phyloP scores from a whole-genome alignment of 2,329 filamentous ascomycete species.

The Thermothelomyces thermophilus region DNA sequence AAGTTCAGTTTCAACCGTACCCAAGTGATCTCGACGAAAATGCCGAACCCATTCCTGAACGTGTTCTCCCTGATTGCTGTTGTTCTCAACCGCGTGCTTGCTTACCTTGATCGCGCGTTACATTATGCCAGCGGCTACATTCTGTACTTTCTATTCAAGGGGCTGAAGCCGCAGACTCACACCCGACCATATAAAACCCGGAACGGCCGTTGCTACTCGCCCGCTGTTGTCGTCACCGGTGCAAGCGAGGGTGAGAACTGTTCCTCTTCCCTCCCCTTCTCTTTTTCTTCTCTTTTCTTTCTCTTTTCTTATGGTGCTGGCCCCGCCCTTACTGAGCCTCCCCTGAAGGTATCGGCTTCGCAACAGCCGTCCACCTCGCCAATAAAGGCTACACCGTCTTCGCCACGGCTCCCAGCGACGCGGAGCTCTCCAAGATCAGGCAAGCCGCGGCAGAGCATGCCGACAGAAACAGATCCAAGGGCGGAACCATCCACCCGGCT shows the following conservation, averaged over 20 bases:
- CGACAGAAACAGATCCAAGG: neutral
- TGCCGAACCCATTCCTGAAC: neutral
- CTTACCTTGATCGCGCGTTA: constrained; percentile 3
- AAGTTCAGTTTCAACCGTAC: no score
- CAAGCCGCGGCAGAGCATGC: neutral
- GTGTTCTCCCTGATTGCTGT: constrained; percentile 3
- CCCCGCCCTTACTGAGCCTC: neutral
- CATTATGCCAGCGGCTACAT: constrained; percentile 12
- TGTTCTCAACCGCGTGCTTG: constrained; percentile 5
- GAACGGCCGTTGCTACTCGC: constrained; percentile 6
- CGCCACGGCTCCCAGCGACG: constrained; percentile 7
- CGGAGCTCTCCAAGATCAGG: constrained; percentile 3
- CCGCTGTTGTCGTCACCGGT: constrained; percentile 8
- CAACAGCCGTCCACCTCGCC: constrained; percentile 4
- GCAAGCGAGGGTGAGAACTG: constrained; percentile 5
- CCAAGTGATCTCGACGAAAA: neutral
- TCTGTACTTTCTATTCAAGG: constrained; percentile 6
- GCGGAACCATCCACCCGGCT: no score
- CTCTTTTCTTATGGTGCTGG: neutral
- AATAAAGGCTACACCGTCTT: constrained; percentile 9
- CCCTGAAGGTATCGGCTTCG: constrained; percentile 11
- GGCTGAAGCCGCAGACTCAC: constrained; percentile 12
- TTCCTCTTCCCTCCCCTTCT: neutral
- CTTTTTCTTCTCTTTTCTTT: neutral
- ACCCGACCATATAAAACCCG: constrained; percentile 2